phyloP scores from a whole-genome alignment of 2,329 filamentous ascomycete genomes.

The Drechslerella dactyloides region DNA sequence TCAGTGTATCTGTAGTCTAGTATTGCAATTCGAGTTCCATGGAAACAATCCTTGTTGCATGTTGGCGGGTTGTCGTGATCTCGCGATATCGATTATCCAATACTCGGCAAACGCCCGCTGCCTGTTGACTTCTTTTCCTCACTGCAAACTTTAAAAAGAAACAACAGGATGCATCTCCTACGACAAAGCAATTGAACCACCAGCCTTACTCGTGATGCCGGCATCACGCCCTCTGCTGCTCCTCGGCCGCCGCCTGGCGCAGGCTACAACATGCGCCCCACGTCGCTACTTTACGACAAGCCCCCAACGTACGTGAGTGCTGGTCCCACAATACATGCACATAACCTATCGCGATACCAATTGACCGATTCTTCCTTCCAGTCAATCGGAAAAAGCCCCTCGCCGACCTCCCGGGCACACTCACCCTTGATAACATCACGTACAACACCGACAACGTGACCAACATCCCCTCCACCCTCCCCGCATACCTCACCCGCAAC shows the following conservation, averaged over 20 bases:
- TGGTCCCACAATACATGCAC: constrained; percentile 35
- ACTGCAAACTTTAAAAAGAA: no score
- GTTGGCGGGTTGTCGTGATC: no score
- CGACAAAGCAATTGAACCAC: not conserved
- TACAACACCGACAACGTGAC: constrained; percentile 80
- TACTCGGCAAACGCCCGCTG: no score
- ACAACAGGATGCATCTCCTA: not conserved
- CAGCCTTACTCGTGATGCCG: constrained; percentile 32
- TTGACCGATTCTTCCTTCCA: constrained; percentile 39
- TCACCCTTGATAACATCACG: constrained; percentile 68
- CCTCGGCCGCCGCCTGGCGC: constrained; percentile 20
- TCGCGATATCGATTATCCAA: no score
- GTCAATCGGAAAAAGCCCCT: constrained; percentile 39
- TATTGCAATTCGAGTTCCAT: no score
- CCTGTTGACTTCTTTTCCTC: no score
- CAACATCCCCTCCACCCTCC: constrained; percentile 79
- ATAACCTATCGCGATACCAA: constrained; percentile 30
- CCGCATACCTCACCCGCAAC: constrained; percentile 73
- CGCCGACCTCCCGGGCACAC: constrained; percentile 56
- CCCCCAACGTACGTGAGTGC: constrained; percentile 56
- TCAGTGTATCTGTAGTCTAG: no score
- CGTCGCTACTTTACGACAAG: constrained; percentile 12
- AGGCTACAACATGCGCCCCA: constrained; percentile 7
- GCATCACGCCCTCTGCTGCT: constrained; percentile 31
- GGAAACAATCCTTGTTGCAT: no score